Evolutionary conservation across 306 rosid species (phyloP).

Genomic region (Lathyrus aphaca): DNA sequence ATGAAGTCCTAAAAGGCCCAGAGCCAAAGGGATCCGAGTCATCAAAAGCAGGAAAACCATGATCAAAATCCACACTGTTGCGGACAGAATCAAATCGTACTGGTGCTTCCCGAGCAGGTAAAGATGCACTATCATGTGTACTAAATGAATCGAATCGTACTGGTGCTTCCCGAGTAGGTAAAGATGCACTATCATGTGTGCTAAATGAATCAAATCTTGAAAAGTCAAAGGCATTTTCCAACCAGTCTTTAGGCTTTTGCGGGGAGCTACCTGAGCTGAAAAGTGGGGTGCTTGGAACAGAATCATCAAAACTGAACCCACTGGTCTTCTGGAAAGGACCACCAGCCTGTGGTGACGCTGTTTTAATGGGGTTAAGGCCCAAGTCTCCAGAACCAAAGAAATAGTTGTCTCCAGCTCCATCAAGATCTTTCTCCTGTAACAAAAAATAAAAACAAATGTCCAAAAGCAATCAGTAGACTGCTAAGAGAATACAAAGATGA

Average conservation of each 20-base stretch:
- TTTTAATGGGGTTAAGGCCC: constrained; percentile 83
- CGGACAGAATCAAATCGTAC: constrained; percentile 73
- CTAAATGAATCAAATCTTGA: constrained; percentile 85
- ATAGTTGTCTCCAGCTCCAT: constrained; percentile 61
- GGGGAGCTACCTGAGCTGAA: constrained; percentile 73
- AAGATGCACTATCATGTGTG: constrained; percentile 60
- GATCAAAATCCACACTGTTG: constrained; percentile 74
- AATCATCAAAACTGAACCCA: constrained; percentile 79
- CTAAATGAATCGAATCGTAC: constrained; percentile 75
- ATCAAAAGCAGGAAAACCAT: constrained; percentile 78
- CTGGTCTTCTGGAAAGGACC: constrained; percentile 63
- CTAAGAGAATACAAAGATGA: not conserved
- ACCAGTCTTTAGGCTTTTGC: constrained; percentile 59
- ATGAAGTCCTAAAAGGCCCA: constrained; percentile 60
- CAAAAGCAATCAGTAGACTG: constrained; percentile 35
- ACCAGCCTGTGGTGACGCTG: constrained; percentile 60
- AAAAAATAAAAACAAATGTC: constrained; percentile 7
- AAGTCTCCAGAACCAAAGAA: constrained; percentile 75
- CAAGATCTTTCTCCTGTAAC: constrained; percentile 62
- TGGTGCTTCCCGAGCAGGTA: constrained; percentile 55
- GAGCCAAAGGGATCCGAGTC: constrained; percentile 90
- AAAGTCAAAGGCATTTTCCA: constrained; percentile 74
- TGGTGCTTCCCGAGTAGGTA: constrained; percentile 59
- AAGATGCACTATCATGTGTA: constrained; percentile 60
- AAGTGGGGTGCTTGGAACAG: constrained; percentile 95